A percentile compares a stretch with the other conserved stretches of the same genome.
Conservation (phyloP, 805 yeast genomes). For the Sugiyamaella americana region DNA sequence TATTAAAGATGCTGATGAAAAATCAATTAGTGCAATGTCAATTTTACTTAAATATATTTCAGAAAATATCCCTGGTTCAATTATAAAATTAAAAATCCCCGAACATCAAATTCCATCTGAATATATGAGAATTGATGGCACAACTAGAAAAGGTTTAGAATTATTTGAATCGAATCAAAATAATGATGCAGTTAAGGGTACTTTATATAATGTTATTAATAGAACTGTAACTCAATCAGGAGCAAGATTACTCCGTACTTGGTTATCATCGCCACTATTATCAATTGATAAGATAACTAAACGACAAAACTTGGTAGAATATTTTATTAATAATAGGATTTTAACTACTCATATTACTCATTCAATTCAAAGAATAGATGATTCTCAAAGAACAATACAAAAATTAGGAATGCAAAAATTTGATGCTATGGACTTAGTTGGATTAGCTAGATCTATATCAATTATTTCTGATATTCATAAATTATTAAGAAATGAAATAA, state of each 20-base stretch:
- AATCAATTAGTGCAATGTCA: constrained; percentile 55
- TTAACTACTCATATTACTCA: constrained; percentile 53
- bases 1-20: constrained; percentile 21
- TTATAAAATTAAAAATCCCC: constrained; percentile 63
- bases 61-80: constrained; percentile 65
- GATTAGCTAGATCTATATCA: constrained; percentile 39
- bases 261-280: constrained; percentile 78
- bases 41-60: constrained; percentile 61
- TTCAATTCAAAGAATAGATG: constrained; percentile 33
- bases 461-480: constrained; percentile 30
- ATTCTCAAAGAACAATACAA: constrained; percentile 33
- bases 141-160: constrained; percentile 44
- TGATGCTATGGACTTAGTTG: constrained; percentile 40
- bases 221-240: constrained; percentile 80
- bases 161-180: constrained; percentile 42
- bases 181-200: constrained; percentile 55
- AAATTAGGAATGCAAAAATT: constrained; percentile 37
- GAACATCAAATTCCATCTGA: constrained; percentile 45
- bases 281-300: constrained; percentile 47
- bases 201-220: constrained; percentile 62
- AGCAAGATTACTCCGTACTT: constrained; percentile 64
- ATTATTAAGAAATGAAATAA: background rate
- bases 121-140: constrained; percentile 69
- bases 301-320: constrained; percentile 49
- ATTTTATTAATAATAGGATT: constrained; percentile 38